Base-by-base conservation (phyloP, 1,139 yeast species). In the Torulaspora globosa region DNA sequence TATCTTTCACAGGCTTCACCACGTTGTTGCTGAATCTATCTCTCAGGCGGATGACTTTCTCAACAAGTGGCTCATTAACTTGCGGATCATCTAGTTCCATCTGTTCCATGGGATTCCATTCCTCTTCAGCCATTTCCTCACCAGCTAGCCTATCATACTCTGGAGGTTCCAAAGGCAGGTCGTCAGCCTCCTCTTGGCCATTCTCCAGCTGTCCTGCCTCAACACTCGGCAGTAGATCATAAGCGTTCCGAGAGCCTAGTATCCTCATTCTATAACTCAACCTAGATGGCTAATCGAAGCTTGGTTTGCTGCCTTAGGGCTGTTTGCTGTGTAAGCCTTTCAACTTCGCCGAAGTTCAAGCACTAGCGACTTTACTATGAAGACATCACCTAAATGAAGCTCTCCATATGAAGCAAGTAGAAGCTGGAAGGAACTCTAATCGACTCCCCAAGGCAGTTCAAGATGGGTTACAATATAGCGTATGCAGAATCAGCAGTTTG, bases 401-500 rank as follows among this genome's bases (percentile, higher is more conserved):
- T 16, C 34, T 16, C n/a, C 19, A 31, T 9, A 31, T 31, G 34
- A 31, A 19, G 34, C 30, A 4, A 5, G 11, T 15, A 14, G 15
- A 11, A 11, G 15, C 24, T 9, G 18, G 16, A 8, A 16, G 21
- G 11, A 4, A 5, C 5, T 15, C 31, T 8, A 9, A 1, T 26
- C n/a, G 23, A 16, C 14, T 18, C 7, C 10, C 14, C 2, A 37
- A 19, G 28, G 5, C 16, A 3, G 19, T 14, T 6, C 32, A 30
- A 26, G 29, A 54, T 52, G 57, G 47, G 52, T 5, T 70, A 71
- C 53, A 72, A 72, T 52, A 71, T 73, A 47, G 77, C 77, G 75
- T 72, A 62, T 52, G 75, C 63, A 3, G 15, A 26, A 9, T n/a
- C 21, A 12, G 23, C 14, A 10, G 6, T 9, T 31, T 31, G 5